Base-by-base conservation (phyloP, 306 rosid species). In the Myrica gale region DNA sequence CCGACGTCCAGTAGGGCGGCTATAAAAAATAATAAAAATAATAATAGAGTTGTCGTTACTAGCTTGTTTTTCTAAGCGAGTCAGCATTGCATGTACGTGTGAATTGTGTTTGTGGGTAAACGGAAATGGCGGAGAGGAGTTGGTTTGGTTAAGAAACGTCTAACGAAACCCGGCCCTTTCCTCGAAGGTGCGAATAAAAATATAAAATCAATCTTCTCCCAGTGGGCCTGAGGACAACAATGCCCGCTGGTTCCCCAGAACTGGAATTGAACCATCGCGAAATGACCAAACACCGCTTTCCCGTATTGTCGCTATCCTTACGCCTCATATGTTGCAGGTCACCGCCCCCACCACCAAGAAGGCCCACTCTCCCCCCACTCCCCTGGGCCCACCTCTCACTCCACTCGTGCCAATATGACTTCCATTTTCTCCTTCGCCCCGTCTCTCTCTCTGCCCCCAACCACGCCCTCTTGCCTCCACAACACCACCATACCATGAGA, bases 281-380 rank as follows among this genome's bases (percentile, higher is more conserved):
- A 81, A 74, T 75, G 81, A 86, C 87, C 9, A 78, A 6, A 86
- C 71, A 78, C 53, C 55, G 87, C 87, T 72, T 72, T 19, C n/a
- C 51, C 52, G 88, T 75, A 83, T 75, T 69, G 91, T 88, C 91
- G 41, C 79, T 78, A 16, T 90, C 91, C 74, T 57, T 60, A 23
- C 74, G 74, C 73, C 80, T 78, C 82, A 50, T 32, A 72, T 74
- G 74, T 74, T 83, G 87, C 84, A 83, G 88, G 84, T 72, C 78
- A 78, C 81, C 55, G 73, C 74, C 75, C 84, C 86, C 80, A 71
- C 84, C 81, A 83, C 50, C 83, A 78, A 69, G 51, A 73, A 46
- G 53, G 17, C 13, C 84, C 54, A 19, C 47, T 21, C 60, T 17
- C 58, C 45, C 23, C 39, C 60, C 10, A n/a, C 13, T 45, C 16